These are phyloP conservation scores for Cercospora sp. DNA, from an alignment of 2,329 filamentous ascomycete genomes.

Conservation along the genomic window DNA sequence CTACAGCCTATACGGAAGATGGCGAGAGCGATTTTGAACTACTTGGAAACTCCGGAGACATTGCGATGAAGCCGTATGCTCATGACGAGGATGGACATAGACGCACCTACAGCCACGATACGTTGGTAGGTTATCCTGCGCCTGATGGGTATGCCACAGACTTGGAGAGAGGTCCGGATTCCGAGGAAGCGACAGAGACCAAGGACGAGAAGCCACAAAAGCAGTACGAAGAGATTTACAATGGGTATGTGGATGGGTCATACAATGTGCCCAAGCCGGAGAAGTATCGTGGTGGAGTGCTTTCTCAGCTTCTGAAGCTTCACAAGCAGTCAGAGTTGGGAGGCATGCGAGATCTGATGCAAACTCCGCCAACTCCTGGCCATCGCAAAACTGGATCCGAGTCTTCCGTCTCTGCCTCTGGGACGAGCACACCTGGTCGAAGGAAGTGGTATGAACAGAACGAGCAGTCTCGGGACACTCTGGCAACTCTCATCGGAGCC, in stretches of 20 bases:
- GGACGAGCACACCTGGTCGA: conserved; percentile 21
- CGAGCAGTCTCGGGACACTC: conserved; percentile 18
- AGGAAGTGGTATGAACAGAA: conserved; percentile 27
- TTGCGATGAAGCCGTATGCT: conserved; percentile 8
- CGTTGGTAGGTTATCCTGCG: conserved; percentile 1
- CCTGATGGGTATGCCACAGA: background rate
- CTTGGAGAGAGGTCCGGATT: background rate
- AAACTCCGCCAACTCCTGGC: conserved; percentile 28
- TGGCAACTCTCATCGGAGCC: conserved; percentile 43
- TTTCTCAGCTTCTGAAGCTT: conserved; percentile 70
- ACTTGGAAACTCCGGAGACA: conserved; percentile 7
- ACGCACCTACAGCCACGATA: background rate
- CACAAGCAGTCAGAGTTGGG: conserved; percentile 49
- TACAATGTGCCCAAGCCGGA: conserved; percentile 65
- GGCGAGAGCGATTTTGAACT: conserved; percentile 16
- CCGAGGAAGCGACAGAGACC: background rate
- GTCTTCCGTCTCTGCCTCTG: conserved; percentile 39
- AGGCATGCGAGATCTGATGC: conserved; percentile 10
- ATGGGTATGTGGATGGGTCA: conserved; percentile 17
- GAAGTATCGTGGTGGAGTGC: conserved; percentile 70
- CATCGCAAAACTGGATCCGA: conserved; percentile 36
- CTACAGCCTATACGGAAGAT: conserved; percentile 2
- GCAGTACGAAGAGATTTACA: conserved; percentile 17
- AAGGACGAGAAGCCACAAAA: conserved; percentile 7
- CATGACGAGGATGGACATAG: background rate